A percentile compares a stretch with the other conserved stretches of the same genome.
Evolutionary conservation across 192 early-diverging fungal genomes (phyloP).

Genomic region (Umbelopsis sp.): DNA sequence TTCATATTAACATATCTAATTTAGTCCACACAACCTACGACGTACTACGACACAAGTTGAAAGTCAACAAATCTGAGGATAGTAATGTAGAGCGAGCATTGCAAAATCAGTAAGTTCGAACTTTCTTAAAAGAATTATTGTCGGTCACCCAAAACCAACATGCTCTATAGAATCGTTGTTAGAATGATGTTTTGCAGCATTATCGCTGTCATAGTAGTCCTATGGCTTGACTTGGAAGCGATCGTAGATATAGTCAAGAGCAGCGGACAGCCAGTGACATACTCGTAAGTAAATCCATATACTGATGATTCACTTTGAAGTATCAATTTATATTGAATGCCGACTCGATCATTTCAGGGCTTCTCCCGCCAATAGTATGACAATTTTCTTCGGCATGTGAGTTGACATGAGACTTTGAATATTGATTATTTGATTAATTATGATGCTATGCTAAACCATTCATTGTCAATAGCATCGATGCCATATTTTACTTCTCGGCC

Average conservation of each 20-base stretch:
- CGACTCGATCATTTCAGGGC: neutral
- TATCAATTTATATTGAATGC: neutral
- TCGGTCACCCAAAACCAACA: neutral
- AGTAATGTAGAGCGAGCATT: neutral
- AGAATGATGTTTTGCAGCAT: slow-evolving; percentile 10
- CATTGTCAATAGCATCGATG: neutral
- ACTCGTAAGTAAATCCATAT: neutral
- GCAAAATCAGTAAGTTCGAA: neutral
- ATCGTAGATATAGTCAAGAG: too few relatives aligned
- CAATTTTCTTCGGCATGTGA: slow-evolving; percentile 6
- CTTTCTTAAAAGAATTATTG: neutral
- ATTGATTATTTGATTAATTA: too few relatives aligned
- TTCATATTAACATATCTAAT: neutral
- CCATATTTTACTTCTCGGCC: neutral
- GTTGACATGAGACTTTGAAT: neutral
- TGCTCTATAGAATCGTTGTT: slow-evolving; percentile 1
- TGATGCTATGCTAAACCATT: too few relatives aligned
- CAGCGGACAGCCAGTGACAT: too few relatives aligned
- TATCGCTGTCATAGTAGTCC: neutral
- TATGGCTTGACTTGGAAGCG: neutral
- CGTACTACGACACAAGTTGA: neutral
- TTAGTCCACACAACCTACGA: slow-evolving; percentile 2
- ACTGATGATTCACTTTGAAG: neutral
- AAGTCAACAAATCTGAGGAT: neutral
- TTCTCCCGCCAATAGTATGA: neutral